Evolutionary conservation across 148 eudicot genomes (phyloP).

Genomic region (Silene uniflora): DNA sequence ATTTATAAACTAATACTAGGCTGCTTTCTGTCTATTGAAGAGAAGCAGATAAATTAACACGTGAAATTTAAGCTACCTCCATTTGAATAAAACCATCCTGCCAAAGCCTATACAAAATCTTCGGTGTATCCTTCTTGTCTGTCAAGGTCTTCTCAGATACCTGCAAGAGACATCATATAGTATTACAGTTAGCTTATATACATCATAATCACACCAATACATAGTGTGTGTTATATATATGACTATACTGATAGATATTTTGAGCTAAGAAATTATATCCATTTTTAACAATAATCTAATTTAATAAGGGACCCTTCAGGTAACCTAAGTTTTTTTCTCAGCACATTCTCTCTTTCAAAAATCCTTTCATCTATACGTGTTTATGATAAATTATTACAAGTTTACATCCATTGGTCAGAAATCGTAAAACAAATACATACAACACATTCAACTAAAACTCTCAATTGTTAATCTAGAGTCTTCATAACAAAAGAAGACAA

Average conservation of each 20-base stretch:
- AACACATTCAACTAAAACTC: no score
- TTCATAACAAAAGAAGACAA: no score
- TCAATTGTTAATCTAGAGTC: no score
- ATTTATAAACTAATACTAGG: neutral
- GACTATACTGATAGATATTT: neutral
- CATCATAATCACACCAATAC: neutral
- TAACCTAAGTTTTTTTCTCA: no score
- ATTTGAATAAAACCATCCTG: conserved; percentile 66
- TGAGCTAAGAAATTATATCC: neutral
- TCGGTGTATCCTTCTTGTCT: conserved; percentile 75
- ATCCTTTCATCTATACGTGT: no score
- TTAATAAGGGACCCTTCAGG: neutral
- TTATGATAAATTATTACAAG: no score
- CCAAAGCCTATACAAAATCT: conserved; percentile 68
- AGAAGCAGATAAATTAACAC: neutral
- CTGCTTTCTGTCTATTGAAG: neutral
- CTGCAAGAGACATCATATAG: conserved; percentile 28
- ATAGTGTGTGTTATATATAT: neutral
- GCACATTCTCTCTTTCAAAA: no score
- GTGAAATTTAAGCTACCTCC: conserved; percentile 52
- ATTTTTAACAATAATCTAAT: neutral
- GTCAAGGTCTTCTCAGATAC: conserved; percentile 66
- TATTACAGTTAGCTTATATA: neutral
- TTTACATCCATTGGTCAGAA: no score
- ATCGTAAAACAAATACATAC: no score